Conservation (phyloP, 257 asterid species). For the Oldenlandia corymbosa region DNA sequence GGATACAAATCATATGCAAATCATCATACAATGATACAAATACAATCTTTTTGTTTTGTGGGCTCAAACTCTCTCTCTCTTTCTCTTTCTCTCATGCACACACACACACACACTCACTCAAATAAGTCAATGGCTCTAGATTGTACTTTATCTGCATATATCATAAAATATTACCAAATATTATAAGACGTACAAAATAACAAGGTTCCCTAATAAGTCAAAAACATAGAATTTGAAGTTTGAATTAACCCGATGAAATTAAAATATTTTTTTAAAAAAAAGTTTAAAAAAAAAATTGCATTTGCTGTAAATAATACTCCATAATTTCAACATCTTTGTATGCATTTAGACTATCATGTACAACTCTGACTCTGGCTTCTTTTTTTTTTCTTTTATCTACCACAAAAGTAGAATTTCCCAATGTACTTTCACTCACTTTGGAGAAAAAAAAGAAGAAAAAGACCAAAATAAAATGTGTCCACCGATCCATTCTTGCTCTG, state of each 20-base stretch:
- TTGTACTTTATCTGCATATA: conserved; percentile 32
- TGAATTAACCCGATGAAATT: too few relatives aligned
- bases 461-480: neutral
- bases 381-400: conserved; percentile 15
- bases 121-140: conserved; percentile 38
- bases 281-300: too few relatives aligned
- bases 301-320: too few relatives aligned
- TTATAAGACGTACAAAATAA: neutral
- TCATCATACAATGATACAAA: conserved; percentile 32
- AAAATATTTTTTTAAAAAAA: too few relatives aligned
- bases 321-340: neutral
- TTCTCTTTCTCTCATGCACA: too few relatives aligned
- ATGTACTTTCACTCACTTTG: conserved; percentile 17
- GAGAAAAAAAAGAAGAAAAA: conserved; percentile 1
- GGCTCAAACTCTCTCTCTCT: conserved; percentile 25
- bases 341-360: conserved; percentile 1
- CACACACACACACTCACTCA: too few relatives aligned
- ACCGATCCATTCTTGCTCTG: neutral
- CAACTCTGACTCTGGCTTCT: conserved; percentile 16
- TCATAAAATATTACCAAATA: conserved; percentile 5
- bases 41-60: conserved; percentile 25
- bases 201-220: neutral
- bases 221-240: neutral
- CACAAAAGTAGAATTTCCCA: conserved; percentile 17
- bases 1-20: conserved; percentile 7